Evolutionary conservation across 1,284 basidiomycete species (phyloP), one percentile per base, ranked within the genome.

Genomic region (Dichomitus squalens): DNA sequence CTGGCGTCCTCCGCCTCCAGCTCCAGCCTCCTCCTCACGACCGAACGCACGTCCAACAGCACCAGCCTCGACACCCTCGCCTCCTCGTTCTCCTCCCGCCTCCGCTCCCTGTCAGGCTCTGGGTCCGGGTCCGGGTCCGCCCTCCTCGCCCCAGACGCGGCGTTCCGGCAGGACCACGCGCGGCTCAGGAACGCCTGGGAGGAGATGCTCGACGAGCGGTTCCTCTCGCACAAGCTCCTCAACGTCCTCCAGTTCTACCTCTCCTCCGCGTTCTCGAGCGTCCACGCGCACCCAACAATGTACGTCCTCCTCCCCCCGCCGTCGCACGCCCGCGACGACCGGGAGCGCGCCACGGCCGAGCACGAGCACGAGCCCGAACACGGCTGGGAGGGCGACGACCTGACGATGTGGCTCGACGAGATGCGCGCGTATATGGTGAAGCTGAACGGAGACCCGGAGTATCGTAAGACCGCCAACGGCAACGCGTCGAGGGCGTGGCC

Each of bases 231-330:
- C 8, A 81, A 80, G 36, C 69, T 84, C 7, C 73, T 84, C 48
- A 80, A 84, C 18, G 79, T 89, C 51, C 76, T 91, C 52, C 87
- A 87, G 0, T 86, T 90, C 63, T 87, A 90, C 65, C 76, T 91
- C 38, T 82, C 82, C 0, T 77, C 80, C 33, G 76, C 79, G 48
- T 91, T 90, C 62, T 66, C 71, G 7, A 79, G 83, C 46, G 77
- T 86, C 53, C 77, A 79, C 59, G 74, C 78, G 2, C 76, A 83
- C 57, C 77, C 81, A 9, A 73, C 80, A 0, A 66, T 87, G 49
- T 78, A 83, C 40, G 74, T 90, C 25, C 72, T 77, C 25, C 75
- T 90, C 4, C 87, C 87, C 1, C 78, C 79, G 1, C 84, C 79
- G 59, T 79, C 77, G 21, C 64, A 54, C 0, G 55, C 61, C 23